phyloP scores from a whole-genome alignment of 495 filamentous ascomycete species.

The Paragyromitra xinjiangensis region DNA sequence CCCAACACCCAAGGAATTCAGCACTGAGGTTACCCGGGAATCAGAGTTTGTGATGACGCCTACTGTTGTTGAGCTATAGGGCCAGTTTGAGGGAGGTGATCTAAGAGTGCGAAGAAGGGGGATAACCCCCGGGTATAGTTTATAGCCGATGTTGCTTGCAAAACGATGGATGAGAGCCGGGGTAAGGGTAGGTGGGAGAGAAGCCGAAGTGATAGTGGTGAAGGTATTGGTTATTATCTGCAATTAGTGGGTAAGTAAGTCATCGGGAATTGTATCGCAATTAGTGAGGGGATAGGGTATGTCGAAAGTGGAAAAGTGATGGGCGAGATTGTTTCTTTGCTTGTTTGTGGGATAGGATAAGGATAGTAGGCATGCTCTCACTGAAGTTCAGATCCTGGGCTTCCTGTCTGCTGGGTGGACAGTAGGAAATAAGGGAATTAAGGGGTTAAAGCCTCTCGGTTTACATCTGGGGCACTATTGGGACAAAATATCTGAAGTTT shows the following conservation, averaged over 20 bases:
- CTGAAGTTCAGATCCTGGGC: too few species aligned
- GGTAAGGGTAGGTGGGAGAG: conserved; percentile 64
- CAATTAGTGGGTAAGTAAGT: neutral
- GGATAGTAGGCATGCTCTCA: too few species aligned
- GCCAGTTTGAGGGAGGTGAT: conserved; percentile 58
- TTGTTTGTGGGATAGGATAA: too few species aligned
- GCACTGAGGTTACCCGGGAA: conserved; percentile 69
- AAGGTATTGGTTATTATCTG: conserved; percentile 63
- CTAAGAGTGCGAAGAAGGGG: conserved; percentile 65
- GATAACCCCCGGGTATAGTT: conserved; percentile 65
- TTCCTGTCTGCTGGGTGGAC: too few species aligned
- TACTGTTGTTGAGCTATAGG: conserved; percentile 62
- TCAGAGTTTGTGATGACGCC: conserved; percentile 84
- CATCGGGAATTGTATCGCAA: neutral
- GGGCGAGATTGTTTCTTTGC: neutral
- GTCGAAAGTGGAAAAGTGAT: neutral
- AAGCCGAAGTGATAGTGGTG: conserved; percentile 41
- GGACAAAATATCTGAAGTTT: neutral
- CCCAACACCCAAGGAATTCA: conserved; percentile 69
- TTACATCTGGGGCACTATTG: too few species aligned
- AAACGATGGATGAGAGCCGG: conserved; percentile 69
- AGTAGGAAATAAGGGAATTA: too few species aligned
- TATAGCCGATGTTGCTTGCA: conserved; percentile 69
- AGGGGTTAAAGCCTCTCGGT: too few species aligned
- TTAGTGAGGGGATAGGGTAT: neutral